These are phyloP conservation scores for Maudiozyma bulderi DNA, from an alignment of 805 yeast species.

Conservation along the genomic window DNA sequence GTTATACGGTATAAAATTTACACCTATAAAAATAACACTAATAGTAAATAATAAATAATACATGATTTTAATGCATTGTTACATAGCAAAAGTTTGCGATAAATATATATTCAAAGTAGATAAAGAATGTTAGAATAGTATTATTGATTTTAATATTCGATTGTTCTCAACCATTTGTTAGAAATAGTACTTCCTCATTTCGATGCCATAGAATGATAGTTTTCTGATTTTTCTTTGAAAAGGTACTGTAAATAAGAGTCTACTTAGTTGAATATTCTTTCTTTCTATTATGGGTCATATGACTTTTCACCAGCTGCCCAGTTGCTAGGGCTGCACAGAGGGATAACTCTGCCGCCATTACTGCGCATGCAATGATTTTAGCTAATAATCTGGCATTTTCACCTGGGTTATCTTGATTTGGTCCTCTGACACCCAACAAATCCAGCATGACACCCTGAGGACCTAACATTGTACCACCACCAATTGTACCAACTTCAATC, in stretches of 20 bases:
- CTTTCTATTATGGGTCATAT: conserved; percentile 89
- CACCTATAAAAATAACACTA: too few species aligned
- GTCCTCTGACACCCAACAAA: conserved; percentile 88
- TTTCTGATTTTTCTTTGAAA: too few species aligned
- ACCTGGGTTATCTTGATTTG: conserved; percentile 90
- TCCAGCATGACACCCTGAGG: conserved; percentile 97
- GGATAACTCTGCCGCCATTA: conserved; percentile 91
- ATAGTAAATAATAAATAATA: too few species aligned
- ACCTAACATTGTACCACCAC: conserved; percentile 96
- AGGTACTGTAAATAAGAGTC: neutral
- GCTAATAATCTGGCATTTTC: conserved; percentile 91
- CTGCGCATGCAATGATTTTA: conserved; percentile 84
- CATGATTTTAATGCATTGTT: too few species aligned
- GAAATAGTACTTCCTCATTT: too few species aligned
- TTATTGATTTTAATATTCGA: too few species aligned
- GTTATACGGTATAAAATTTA: too few species aligned
- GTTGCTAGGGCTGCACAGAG: conserved; percentile 95
- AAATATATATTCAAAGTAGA: too few species aligned
- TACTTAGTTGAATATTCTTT: neutral
- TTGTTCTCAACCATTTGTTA: too few species aligned
- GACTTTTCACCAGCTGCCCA: conserved; percentile 95
- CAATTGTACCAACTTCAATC: conserved; percentile 97
- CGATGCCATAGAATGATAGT: too few species aligned
- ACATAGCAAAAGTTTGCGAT: too few species aligned
- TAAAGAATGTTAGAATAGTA: too few species aligned